These are phyloP conservation scores for Biscutella laevigata DNA, from an alignment of 441 rosid species.

Conservation along the genomic window DNA sequence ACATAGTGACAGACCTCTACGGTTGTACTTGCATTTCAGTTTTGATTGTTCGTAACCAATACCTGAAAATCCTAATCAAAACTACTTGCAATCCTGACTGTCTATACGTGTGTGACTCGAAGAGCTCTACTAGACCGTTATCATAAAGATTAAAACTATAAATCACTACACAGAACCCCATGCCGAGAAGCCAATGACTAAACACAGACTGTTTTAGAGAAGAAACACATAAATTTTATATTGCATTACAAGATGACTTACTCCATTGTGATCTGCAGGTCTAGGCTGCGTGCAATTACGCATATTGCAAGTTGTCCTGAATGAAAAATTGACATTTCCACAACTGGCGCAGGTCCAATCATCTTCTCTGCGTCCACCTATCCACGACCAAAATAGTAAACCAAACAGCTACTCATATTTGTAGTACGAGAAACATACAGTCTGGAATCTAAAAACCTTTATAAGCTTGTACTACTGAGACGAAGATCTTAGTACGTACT, in stretches of 20 bases:
- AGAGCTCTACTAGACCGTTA: not conserved
- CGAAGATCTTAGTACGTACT: not conserved
- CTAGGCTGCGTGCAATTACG: conserved; percentile 93
- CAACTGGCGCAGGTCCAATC: conserved; percentile 99
- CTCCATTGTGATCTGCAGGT: conserved; percentile 87
- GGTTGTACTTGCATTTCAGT: not conserved
- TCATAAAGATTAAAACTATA: not conserved
- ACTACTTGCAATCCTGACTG: conserved; percentile 6
- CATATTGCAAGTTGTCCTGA: conserved; percentile 97
- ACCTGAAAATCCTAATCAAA: not conserved
- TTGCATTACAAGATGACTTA: conserved; percentile 24
- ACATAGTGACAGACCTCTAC: not conserved
- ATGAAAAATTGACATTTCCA: conserved; percentile 92
- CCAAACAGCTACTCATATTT: not conserved
- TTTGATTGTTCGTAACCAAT: not conserved
- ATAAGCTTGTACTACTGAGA: not conserved
- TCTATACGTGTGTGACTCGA: not conserved
- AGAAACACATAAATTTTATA: not conserved
- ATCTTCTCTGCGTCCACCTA: conserved; percentile 96
- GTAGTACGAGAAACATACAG: not conserved
- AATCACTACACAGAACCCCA: not conserved
- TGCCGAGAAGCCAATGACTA: not conserved
- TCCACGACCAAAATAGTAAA: conserved; percentile 4
- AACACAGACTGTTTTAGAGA: not conserved
- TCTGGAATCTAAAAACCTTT: not conserved